These are phyloP conservation scores for Ciborinia camelliae DNA, from an alignment of 2,329 filamentous ascomycete species.

Conservation along the genomic window DNA sequence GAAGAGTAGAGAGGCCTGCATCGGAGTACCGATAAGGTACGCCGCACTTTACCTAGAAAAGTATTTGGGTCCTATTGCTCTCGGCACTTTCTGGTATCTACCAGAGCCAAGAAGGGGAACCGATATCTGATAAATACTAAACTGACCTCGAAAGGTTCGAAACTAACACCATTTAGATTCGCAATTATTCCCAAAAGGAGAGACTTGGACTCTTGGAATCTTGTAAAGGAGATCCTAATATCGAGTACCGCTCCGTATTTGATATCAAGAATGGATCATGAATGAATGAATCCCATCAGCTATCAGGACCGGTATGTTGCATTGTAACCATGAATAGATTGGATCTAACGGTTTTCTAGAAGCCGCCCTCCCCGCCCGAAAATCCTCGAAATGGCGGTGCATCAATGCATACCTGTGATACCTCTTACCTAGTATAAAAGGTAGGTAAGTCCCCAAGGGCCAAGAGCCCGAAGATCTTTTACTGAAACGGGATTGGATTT, in stretches of 20 bases:
- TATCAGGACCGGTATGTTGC: too few species aligned
- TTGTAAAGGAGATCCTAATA: background rate
- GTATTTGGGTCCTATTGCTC: background rate
- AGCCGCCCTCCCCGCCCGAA: slow-evolving; percentile 12
- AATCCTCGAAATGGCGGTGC: slow-evolving; percentile 13
- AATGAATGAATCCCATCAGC: too few species aligned
- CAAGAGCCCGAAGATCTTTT: slow-evolving; percentile 7
- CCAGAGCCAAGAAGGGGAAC: background rate
- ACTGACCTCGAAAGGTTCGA: too few species aligned
- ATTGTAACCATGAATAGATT: background rate
- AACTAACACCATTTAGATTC: background rate
- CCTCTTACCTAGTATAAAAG: too few species aligned
- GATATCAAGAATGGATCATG: background rate
- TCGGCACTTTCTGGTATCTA: background rate
- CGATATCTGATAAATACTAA: too few species aligned
- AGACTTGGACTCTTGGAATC: too few species aligned
- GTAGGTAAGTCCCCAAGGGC: slow-evolving; percentile 7
- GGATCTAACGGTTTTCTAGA: slow-evolving; percentile 11
- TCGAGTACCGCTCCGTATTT: background rate
- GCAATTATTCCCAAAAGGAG: background rate
- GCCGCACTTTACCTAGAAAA: background rate
- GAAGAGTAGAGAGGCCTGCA: background rate
- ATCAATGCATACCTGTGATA: slow-evolving; percentile 11
- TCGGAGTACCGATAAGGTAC: slow-evolving; percentile 3
- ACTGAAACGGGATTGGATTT: background rate